Percentiles rank a stretch among this genome's conserved stretches.
Conservation (phyloP, 1,284 basidiomycete species). For the Austroboletus niveus region DNA sequence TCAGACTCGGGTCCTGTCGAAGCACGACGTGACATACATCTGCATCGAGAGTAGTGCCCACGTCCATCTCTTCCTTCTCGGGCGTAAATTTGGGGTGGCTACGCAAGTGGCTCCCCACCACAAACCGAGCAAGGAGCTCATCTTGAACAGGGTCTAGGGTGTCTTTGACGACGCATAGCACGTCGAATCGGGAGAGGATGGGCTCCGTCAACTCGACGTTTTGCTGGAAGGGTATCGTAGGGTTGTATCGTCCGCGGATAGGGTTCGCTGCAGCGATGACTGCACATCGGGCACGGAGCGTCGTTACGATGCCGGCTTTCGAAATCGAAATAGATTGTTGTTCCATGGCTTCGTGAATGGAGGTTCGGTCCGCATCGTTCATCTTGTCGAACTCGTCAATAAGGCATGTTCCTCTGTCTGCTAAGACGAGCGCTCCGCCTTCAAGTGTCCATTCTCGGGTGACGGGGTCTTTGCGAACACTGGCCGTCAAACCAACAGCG, state of each 20-base stretch:
- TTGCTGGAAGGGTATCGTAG: slow-evolving; percentile 97
- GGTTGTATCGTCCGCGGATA: slow-evolving; percentile 93
- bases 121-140: slow-evolving; percentile 94
- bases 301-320: slow-evolving; percentile 98
- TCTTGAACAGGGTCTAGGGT: slow-evolving; percentile 96
- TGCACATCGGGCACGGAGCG: slow-evolving; percentile 94
- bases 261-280: slow-evolving; percentile 99
- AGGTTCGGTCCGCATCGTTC: slow-evolving; percentile 97
- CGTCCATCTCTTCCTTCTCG: slow-evolving; percentile 83
- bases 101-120: slow-evolving; percentile 92
- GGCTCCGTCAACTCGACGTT: slow-evolving; percentile 99
- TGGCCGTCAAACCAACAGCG: slow-evolving; percentile 97
- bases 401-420: slow-evolving; percentile 97
- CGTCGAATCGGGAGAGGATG: slow-evolving; percentile 98
- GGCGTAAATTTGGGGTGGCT: slow-evolving; percentile 93
- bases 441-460: slow-evolving; percentile 99
- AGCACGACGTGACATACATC: slow-evolving; percentile 61
- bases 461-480: slow-evolving; percentile 95
- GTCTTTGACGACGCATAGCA: slow-evolving; percentile 98
- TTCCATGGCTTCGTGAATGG: slow-evolving; percentile 99
- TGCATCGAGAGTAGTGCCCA: slow-evolving; percentile 85
- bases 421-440: slow-evolving; percentile 94
- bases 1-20: slow-evolving; percentile 12
- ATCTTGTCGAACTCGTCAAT: slow-evolving; percentile 99
- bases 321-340: slow-evolving; percentile 99